Evolutionary conservation across 306 rosid species (phyloP).

Genomic region (Prunus davidiana): DNA sequence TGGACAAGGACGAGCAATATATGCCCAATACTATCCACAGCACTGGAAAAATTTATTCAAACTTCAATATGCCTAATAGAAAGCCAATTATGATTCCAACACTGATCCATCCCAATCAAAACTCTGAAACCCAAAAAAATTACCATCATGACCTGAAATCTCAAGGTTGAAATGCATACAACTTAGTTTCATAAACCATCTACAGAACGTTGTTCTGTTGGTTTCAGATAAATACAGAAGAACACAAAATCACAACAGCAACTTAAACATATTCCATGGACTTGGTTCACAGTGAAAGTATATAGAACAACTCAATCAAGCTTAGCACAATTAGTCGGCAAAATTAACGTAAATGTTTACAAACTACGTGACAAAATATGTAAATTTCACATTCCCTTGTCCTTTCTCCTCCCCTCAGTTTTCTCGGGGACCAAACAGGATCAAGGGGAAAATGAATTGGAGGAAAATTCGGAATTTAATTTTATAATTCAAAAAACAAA

Average conservation of each 20-base stretch:
- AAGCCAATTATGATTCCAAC: constrained; percentile 11
- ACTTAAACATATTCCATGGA: constrained; percentile 11
- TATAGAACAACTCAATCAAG: neutral
- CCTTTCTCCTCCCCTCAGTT: neutral
- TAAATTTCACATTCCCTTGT: neutral
- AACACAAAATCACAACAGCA: constrained; percentile 3
- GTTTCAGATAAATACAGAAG: neutral
- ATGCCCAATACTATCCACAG: constrained; percentile 32
- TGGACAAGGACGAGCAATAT: constrained; percentile 27
- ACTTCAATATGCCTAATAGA: constrained; percentile 19
- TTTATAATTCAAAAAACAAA: neutral
- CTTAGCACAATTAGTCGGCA: constrained; percentile 7
- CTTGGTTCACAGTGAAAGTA: neutral
- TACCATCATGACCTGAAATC: constrained; percentile 35
- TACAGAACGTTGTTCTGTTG: neutral
- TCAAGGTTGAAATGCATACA: constrained; percentile 5
- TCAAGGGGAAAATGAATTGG: neutral
- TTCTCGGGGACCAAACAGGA: constrained; percentile 18
- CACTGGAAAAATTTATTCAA: constrained; percentile 28
- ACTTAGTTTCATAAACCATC: constrained; percentile 16
- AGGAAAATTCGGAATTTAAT: constrained; percentile 5
- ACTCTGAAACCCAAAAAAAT: constrained; percentile 24
- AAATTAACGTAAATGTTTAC: neutral
- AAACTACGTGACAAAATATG: neutral
- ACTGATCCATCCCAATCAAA: constrained; percentile 18